phyloP scores from a whole-genome alignment of 208 protist genomes.

The Sergeia podlipaevii region DNA sequence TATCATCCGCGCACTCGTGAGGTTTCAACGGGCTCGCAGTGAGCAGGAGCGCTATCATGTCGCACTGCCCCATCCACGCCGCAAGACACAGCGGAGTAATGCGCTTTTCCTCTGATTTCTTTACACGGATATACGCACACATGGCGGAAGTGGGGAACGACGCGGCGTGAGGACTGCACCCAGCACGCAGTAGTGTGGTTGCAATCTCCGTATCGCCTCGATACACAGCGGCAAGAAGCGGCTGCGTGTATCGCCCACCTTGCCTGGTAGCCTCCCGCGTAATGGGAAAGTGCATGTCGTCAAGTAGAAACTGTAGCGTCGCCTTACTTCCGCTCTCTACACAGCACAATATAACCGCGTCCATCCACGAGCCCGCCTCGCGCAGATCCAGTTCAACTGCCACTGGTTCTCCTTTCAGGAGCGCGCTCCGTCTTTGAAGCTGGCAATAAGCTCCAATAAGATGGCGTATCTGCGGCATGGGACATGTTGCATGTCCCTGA shows the following conservation, averaged over 20 bases:
- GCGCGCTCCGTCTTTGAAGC: not conserved
- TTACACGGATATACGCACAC: constrained; percentile 11
- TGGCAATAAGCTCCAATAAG: not conserved
- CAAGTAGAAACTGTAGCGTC: constrained; percentile 29
- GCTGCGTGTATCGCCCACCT: constrained; percentile 1
- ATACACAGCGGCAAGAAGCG: constrained; percentile 36
- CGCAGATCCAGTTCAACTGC: not conserved
- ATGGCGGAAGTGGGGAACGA: constrained; percentile 12
- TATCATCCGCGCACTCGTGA: constrained; percentile 12
- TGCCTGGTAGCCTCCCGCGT: constrained; percentile 8
- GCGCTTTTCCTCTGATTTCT: constrained; percentile 17
- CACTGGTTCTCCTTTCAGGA: not conserved
- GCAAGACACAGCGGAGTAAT: constrained; percentile 61
- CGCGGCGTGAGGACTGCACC: constrained; percentile 25
- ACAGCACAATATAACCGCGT: constrained; percentile 35
- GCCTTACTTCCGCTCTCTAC: constrained; percentile 30
- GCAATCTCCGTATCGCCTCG: constrained; percentile 29
- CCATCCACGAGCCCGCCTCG: constrained; percentile 23
- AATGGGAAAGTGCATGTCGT: constrained; percentile 36
- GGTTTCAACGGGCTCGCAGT: constrained; percentile 17
- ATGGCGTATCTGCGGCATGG: too few relatives aligned
- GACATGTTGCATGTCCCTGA: too few relatives aligned
- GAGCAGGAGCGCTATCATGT: constrained; percentile 38
- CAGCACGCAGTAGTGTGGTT: constrained; percentile 38
- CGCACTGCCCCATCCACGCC: constrained; percentile 44